A percentile compares a stretch with the other conserved stretches of the same genome.
Evolutionary conservation across 352 stramenopile species (phyloP).

Genomic region (Vaucheria bursata): DNA sequence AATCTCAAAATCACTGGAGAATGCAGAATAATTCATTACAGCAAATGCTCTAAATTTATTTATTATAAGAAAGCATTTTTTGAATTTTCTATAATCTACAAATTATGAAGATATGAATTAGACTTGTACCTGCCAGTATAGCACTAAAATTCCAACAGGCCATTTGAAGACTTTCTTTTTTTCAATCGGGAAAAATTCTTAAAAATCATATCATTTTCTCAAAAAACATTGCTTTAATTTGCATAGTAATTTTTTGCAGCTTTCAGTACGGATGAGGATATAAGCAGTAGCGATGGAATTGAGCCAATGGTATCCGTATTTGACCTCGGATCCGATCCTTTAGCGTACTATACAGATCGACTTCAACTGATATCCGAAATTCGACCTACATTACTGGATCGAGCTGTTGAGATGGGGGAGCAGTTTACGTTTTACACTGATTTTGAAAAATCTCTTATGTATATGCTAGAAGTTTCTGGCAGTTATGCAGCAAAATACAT

Average conservation of each 20-base stretch:
- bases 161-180: too few species aligned
- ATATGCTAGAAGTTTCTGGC: slow-evolving; percentile 13
- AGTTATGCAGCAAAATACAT: slow-evolving; percentile 37
- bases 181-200: too few species aligned
- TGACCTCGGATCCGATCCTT: slow-evolving; percentile 43
- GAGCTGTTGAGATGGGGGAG: slow-evolving; percentile 20
- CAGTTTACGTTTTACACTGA: slow-evolving; percentile 33
- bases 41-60: too few species aligned
- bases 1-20: too few species aligned
- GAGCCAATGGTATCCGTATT: slow-evolving; percentile 40
- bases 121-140: too few species aligned
- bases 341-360: slow-evolving; percentile 42
- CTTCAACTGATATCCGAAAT: slow-evolving; percentile 44
- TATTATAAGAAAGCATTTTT: too few species aligned
- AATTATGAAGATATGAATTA: too few species aligned
- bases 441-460: slow-evolving; percentile 18
- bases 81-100: too few species aligned
- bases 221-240: background rate
- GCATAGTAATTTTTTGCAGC: slow-evolving; percentile 3
- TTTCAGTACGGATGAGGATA: slow-evolving; percentile 49
- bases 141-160: too few species aligned
- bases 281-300: slow-evolving; percentile 7
- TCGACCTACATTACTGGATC: slow-evolving; percentile 37
- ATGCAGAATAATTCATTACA: too few species aligned
- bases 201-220: too few species aligned